A percentile compares a stretch with the other conserved stretches of the same genome.
These are phyloP conservation scores for Quercus ilex DNA, from an alignment of 306 rosid species.

Conservation along the genomic window DNA sequence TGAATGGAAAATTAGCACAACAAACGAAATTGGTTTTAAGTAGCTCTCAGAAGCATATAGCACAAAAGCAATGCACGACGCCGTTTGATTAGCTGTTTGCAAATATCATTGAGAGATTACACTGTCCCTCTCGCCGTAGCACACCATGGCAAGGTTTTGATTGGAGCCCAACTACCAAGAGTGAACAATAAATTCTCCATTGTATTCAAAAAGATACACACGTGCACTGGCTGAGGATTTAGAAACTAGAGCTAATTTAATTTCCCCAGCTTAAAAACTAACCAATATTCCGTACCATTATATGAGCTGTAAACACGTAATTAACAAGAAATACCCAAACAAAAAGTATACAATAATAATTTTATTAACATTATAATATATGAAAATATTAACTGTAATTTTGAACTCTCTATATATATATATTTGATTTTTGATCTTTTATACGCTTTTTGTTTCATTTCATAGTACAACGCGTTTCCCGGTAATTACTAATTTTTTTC, in stretches of 20 bases:
- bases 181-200: neutral
- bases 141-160: slow-evolving; percentile 5
- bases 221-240: slow-evolving; percentile 43
- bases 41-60: too few relatives aligned
- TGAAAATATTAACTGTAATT: too few relatives aligned
- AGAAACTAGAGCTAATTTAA: neutral
- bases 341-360: neutral
- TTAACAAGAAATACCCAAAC: neutral
- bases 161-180: slow-evolving; percentile 34
- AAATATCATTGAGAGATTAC: neutral
- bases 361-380: neutral
- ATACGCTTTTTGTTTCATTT: slow-evolving; percentile 39
- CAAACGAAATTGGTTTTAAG: too few relatives aligned
- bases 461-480: slow-evolving; percentile 49
- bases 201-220: slow-evolving; percentile 15
- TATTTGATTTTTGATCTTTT: slow-evolving; percentile 17
- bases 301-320: slow-evolving; percentile 10
- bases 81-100: slow-evolving; percentile 4
- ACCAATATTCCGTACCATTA: too few relatives aligned
- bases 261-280: neutral
- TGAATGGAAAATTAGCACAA: too few relatives aligned
- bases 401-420: neutral
- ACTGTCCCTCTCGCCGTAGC: slow-evolving; percentile 33
- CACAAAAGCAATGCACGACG: slow-evolving; percentile 24
- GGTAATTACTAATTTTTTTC: slow-evolving; percentile 12